Percentiles rank a stretch among this genome's conserved stretches.
phyloP scores from a whole-genome alignment of 768 basidiomycete species.

The Russula vinacea region DNA sequence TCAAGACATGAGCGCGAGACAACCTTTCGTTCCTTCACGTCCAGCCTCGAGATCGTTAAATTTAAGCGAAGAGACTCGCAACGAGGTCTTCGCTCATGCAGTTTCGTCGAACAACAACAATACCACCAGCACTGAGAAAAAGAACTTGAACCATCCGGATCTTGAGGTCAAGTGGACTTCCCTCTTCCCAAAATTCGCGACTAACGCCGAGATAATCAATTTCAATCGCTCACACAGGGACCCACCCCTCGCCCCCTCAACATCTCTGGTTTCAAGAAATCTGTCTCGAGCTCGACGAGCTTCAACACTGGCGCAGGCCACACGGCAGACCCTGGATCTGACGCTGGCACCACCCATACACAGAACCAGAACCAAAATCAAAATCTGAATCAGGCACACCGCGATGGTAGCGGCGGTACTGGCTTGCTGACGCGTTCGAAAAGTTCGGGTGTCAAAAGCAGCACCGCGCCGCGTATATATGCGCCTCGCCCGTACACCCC shows the following conservation, averaged over 20 bases:
- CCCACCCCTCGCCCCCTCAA: slow-evolving; percentile 13
- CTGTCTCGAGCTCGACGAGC: not conserved
- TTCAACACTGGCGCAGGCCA: too few species aligned
- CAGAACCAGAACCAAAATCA: not conserved
- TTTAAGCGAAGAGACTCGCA: slow-evolving; percentile 1
- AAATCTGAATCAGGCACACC: not conserved
- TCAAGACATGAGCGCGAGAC: slow-evolving; percentile 19
- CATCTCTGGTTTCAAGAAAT: slow-evolving; percentile 20
- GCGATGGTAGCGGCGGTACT: not conserved
- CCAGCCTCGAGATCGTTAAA: slow-evolving; percentile 19
- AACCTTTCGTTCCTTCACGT: slow-evolving; percentile 25
- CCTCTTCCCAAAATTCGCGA: not conserved
- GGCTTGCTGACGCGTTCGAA: not conserved
- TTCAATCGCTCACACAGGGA: not conserved
- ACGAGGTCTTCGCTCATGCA: not conserved
- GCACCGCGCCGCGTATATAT: slow-evolving; percentile 21
- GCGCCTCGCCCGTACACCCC: slow-evolving; percentile 23
- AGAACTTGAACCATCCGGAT: not conserved
- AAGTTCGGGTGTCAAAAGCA: not conserved
- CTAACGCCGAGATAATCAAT: not conserved
- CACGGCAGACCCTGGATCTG: not conserved
- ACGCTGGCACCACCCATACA: not conserved
- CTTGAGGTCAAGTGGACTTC: slow-evolving; percentile 1
- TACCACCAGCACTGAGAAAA: not conserved
- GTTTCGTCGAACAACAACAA: not conserved